Base-by-base conservation (phyloP, 805 yeast genomes). In the Cyberlindnera misumaiensis region DNA sequence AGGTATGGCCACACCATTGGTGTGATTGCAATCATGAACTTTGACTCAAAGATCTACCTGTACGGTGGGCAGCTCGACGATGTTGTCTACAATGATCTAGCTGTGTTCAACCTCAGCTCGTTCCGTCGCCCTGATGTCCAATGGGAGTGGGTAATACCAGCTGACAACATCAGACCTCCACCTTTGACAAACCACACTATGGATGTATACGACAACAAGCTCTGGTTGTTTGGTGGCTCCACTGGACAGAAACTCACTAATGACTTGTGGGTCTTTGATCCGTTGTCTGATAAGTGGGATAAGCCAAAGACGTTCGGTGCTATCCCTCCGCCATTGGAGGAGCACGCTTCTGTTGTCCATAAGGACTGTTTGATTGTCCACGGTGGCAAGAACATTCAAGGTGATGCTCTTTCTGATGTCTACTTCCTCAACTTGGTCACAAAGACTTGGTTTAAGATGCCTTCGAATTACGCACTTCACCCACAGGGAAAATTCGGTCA, bases 31-130 rank as follows among this genome's bases (percentile, higher is more conserved):
- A 72, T 75, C 29, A 68, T 74, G 13, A 77, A 79, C 46, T 68
- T 68, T 50, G 76, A 74, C 48, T 67, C 77, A 0, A 69, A 68
- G 38, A 67, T 93, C 34, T 93, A 80, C 59, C 69, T 93, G 4
- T 93, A 87, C 64, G 99, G 98, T 41, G 99, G 99, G 41, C 97
- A 90, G 60, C 73, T 89, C 46, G 93, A 88, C 58, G 85, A 82
- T 48, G 77, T 77, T 13, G 74, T 73, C 49, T 89, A 85, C 62
- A 80, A 82, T 58, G 97, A 93, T 59, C 63, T 90, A 53, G 81
- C 83, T 66, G 77, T 77, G 43, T 93, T 87, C 62, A 97, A 93
- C 59, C 69, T 90, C 47, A 83, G 93, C 26, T 76, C 87, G 13
- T 85, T 90, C 64, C 76, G 94, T 52, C 77, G 83, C 46, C 83